Evolutionary conservation across 768 basidiomycete genomes (phyloP).

Genomic region (Suillus paluster): DNA sequence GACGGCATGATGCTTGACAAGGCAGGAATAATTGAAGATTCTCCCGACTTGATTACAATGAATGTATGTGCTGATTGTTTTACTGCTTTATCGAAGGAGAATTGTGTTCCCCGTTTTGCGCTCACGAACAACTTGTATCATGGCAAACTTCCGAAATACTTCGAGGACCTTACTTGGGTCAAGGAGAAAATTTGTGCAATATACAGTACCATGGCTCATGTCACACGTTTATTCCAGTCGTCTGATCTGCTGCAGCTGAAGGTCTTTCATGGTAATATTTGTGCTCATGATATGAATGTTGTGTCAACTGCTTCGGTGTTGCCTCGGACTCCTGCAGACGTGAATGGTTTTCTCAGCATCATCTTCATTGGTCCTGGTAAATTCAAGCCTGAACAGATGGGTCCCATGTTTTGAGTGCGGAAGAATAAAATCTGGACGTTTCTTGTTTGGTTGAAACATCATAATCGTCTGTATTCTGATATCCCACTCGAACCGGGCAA

Average conservation of each 20-base stretch:
- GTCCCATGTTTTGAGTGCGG: background rate
- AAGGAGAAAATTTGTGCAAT: conserved; percentile 36
- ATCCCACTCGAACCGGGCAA: background rate
- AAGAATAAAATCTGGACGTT: conserved; percentile 3
- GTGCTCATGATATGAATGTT: conserved; percentile 39
- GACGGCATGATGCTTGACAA: conserved; percentile 2
- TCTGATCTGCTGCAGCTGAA: conserved; percentile 21
- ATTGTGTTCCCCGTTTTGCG: no score
- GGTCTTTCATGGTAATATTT: conserved; percentile 38
- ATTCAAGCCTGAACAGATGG: background rate
- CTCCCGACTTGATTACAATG: no score
- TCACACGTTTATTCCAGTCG: conserved; percentile 29
- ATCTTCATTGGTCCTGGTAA: conserved; percentile 35
- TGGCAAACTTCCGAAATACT: no score
- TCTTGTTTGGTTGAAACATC: conserved; percentile 6
- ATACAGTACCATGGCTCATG: conserved; percentile 30
- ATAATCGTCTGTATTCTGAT: conserved; percentile 10
- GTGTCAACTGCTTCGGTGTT: conserved; percentile 30
- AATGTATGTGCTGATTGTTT: no score
- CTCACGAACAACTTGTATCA: no score
- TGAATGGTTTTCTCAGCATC: conserved; percentile 29
- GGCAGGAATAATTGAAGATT: background rate
- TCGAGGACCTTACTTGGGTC: conserved; percentile 22
- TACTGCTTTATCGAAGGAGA: no score
- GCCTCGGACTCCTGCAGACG: conserved; percentile 31